Evolutionary conservation across 805 yeast species (phyloP).

Genomic region (Isabelozyma heimii): DNA sequence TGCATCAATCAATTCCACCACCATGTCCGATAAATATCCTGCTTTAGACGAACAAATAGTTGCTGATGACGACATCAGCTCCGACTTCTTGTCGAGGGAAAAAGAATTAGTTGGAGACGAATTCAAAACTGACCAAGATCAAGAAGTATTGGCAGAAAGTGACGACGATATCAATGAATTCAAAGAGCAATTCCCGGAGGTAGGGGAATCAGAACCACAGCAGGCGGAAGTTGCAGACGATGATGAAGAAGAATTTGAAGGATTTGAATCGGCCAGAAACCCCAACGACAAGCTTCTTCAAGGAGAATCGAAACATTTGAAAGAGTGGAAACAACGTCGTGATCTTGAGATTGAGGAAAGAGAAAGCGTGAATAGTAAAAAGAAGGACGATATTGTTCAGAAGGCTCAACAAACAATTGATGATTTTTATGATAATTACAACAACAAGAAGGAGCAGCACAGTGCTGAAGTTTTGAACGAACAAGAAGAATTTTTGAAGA

Average conservation of each 20-base stretch:
- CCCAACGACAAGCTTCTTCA: conserved; percentile 6
- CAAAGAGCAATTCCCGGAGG: conserved; percentile 64
- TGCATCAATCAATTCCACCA: conserved; percentile 2
- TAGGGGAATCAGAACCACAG: conserved; percentile 25
- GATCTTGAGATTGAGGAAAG: conserved; percentile 75
- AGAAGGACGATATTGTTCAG: conserved; percentile 62
- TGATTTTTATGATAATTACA: conserved; percentile 89
- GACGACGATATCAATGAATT: conserved; percentile 55
- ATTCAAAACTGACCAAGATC: conserved; percentile 64
- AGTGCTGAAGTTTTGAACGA: conserved; percentile 62
- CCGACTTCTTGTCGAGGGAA: conserved; percentile 68
- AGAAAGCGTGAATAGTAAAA: conserved; percentile 66
- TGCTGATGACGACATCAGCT: conserved; percentile 27
- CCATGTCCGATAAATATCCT: conserved; percentile 77
- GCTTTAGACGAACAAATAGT: conserved; percentile 49
- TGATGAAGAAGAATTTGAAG: conserved; percentile 41
- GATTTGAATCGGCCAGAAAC: conserved; percentile 19
- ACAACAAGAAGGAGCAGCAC: conserved; percentile 72
- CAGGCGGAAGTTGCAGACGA: conserved; percentile 13
- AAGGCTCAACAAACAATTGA: conserved; percentile 83
- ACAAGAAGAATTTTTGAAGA: conserved; percentile 66
- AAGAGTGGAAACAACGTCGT: conserved; percentile 80
- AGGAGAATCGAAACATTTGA: conserved; percentile 50
- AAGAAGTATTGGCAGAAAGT: conserved; percentile 40
- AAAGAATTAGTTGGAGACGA: conserved; percentile 68